phyloP scores from a whole-genome alignment of 169 alveolate genomes.

The Eimeria sp. region DNA sequence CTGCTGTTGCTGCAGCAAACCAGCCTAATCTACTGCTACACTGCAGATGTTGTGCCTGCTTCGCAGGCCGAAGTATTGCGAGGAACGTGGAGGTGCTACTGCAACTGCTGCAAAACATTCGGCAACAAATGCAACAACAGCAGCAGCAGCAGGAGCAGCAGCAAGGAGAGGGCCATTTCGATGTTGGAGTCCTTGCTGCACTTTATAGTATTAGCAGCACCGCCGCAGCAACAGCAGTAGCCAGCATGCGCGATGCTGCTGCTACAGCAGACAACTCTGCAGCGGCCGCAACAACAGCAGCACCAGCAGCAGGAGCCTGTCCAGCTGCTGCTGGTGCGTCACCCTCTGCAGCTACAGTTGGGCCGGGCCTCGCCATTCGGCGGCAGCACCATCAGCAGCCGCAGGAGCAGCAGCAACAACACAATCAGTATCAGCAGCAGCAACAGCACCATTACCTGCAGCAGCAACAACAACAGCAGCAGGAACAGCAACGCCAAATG shows the following conservation, averaged over 20 bases:
- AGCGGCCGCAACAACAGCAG: conserved; percentile 13
- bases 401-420: background rate
- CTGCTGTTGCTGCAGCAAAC: background rate
- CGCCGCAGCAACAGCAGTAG: conserved; percentile 19
- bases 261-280: background rate
- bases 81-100: conserved; percentile 25
- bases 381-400: background rate
- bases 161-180: background rate
- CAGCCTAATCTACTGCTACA: background rate
- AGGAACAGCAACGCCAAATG: background rate
- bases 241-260: background rate
- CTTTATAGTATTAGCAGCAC: background rate
- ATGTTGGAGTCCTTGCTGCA: background rate
- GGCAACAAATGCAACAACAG: conserved; percentile 18
- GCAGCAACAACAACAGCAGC: background rate
- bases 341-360: background rate
- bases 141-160: conserved; percentile 55
- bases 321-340: background rate
- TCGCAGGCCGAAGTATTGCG: background rate
- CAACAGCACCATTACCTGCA: background rate
- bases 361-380: background rate
- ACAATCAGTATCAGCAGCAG: background rate
- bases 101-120: conserved; percentile 25
- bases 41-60: background rate
- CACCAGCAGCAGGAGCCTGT: background rate